Evolutionary conservation across 257 asterid genomes (phyloP), one percentile per base, ranked within the genome.

Genomic region (Linderniella brevidens): DNA sequence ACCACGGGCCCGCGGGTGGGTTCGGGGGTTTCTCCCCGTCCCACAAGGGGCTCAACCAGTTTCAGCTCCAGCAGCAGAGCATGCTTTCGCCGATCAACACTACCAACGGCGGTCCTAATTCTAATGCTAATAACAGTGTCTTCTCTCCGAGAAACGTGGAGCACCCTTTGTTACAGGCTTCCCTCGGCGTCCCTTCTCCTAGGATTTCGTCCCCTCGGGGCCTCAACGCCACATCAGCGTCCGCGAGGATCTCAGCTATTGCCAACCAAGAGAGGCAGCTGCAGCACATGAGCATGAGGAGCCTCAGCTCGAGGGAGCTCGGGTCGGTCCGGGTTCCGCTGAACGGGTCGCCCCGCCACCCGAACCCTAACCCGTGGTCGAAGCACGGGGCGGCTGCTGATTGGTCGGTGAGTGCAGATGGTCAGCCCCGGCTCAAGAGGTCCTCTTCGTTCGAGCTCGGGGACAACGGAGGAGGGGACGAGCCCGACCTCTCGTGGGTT

Each of bases 401-500:
- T 47, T 78, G 93, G 93, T 73, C 86, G 20, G 63, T 73, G 11
- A 60, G 48, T 16, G 82, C 78, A 48, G 78, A 61, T 17, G 75
- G 59, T 48, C 64, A 64, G 64, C n/a, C 11, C 17, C 50, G 47
- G 17, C 5, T 75, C 57, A 60, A 54, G 17, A 66, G 69, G 43
- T 68, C 78, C 0, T 48, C 73, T 13, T 59, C 77, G 0, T 49
- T 61, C 25, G 79, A 71, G 51, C 47, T 37, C 32, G 38, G n/a
- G n/a, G n/a, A 53, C 32, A 58, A 64, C 19, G 69, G 58, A 15
- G 80, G 77, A 45, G 75, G 32, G 32, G 32, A 73, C 18, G 86
- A 74, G 59, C 92, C 92, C 37, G 86, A 82, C 60, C 48, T 82
- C 37, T 82, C 93, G 13, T 82, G 92, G 93, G 92, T 82, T 55